Conservation (phyloP, 2,329 filamentous ascomycete species). For the Sporothrix brunneoviolacea region DNA sequence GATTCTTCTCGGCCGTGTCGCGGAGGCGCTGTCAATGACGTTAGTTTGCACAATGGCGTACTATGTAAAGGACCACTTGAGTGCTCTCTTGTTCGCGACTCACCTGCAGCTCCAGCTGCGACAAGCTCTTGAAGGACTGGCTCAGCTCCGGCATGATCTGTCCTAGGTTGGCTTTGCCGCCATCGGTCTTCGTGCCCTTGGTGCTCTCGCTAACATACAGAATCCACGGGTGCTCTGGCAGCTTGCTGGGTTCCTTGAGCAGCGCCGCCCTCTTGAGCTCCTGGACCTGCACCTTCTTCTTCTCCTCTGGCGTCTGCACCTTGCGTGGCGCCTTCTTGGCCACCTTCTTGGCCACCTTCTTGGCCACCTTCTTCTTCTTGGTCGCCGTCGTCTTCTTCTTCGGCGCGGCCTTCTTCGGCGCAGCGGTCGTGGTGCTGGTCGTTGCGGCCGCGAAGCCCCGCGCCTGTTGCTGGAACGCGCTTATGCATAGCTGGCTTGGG, state of each 20-base stretch:
- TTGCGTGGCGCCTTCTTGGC: constrained; percentile 24
- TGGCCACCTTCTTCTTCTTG: constrained; percentile 19
- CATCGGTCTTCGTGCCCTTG: constrained; percentile 20
- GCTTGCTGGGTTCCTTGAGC: constrained; percentile 31
- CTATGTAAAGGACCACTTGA: neutral
- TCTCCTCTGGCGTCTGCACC: constrained; percentile 32
- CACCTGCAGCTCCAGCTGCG: constrained; percentile 39
- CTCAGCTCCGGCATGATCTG: constrained; percentile 24
- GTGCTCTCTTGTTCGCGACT: constrained; percentile 14
- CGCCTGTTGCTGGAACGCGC: neutral
- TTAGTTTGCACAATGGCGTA: neutral
- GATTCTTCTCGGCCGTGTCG: constrained; percentile 33
- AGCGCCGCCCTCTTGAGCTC: constrained; percentile 37
- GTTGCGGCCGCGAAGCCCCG: constrained; percentile 12
- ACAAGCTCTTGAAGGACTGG: constrained; percentile 33
- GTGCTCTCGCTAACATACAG: constrained; percentile 30
- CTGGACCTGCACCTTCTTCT: constrained; percentile 27
- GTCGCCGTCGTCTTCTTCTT: constrained; percentile 21
- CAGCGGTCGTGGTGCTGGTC: neutral
- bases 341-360: constrained; percentile 20
- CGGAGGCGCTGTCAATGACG: constrained; percentile 30
- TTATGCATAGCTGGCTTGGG: constrained; percentile 16
- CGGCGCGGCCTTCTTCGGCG: constrained; percentile 23
- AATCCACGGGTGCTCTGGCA: constrained; percentile 30
- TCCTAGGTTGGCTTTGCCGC: constrained; percentile 8